Evolutionary conservation across 345 rosid species (phyloP), one percentile per base, ranked within the genome.

Genomic region (Barbarea vulgaris): DNA sequence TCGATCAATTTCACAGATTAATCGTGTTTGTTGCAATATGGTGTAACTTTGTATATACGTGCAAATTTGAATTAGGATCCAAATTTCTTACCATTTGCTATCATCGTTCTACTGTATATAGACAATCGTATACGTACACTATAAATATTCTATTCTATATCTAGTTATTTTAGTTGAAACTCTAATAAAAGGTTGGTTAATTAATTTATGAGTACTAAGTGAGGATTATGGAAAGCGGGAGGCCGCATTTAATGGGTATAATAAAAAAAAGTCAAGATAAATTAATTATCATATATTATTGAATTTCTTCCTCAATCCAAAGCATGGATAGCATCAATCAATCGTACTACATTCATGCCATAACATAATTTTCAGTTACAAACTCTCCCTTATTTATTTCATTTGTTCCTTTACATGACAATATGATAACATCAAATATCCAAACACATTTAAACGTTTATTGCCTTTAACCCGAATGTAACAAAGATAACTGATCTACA

Each of bases 281-380:
- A 71, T 22, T 27, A 39, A 19, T 1, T 50, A 39, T 1, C 24
- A 36, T 17, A 18, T 13, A 1, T 21, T 74, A 51, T 58, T 58
- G 18, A 67, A 67, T 36, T 56, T 59, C 44, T 67, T 67, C 47
- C 37, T 59, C 27, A 2, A 28, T 60, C 68, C 74, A 68, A 21
- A 67, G 68, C 68, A 67, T 75, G 69, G 25, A 37, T 50, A 60
- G 0, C 54, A 59, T 27, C 55, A 67, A 48, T 34, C 67, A 75
- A 65, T 44, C 50, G 48, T 30, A n/a, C 56, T 30, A n/a, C 56
- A 30, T 9, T 57, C 59, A 19, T 24, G 28, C 7, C 1, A 31
- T 31, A 57, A 9, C 52, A 65, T 58, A 36, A 4, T 19, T 58
- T 75, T 48, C 67, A 27, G 68, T 50, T 50, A 58, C 59, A 27